A percentile compares a stretch with the other conserved stretches of the same genome.
phyloP scores from a whole-genome alignment of 441 rosid species.

The Brassica balearica region DNA sequence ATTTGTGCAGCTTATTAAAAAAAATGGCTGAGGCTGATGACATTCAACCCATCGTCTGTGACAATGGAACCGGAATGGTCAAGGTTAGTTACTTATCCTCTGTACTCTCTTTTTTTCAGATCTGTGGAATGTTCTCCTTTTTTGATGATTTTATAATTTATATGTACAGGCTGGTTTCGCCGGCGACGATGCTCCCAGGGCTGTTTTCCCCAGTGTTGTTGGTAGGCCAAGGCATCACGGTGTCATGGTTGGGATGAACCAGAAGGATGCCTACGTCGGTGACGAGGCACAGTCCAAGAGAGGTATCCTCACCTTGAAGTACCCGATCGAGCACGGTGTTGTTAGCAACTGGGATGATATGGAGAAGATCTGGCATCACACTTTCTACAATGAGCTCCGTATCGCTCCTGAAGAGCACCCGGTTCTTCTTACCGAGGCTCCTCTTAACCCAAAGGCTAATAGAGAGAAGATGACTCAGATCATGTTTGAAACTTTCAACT shows the following conservation, averaged over 20 bases:
- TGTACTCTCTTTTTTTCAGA: not conserved
- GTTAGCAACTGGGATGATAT: slow-evolving; percentile 59
- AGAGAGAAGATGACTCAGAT: slow-evolving; percentile 70
- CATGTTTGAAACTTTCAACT: slow-evolving; percentile 63
- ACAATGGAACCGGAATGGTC: slow-evolving; percentile 76
- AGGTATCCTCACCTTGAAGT: slow-evolving; percentile 61
- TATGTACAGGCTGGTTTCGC: slow-evolving; percentile 67
- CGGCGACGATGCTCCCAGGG: slow-evolving; percentile 82
- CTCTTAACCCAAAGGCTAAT: slow-evolving; percentile 76
- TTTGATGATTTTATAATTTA: not conserved
- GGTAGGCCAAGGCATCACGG: slow-evolving; percentile 68
- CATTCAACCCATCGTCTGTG: slow-evolving; percentile 73
- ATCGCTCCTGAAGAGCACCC: slow-evolving; percentile 77
- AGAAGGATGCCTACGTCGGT: slow-evolving; percentile 59
- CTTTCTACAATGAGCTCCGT: slow-evolving; percentile 69
- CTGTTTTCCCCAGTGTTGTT: slow-evolving; percentile 70
- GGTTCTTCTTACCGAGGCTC: slow-evolving; percentile 73
- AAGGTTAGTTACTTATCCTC: slow-evolving; percentile 49
- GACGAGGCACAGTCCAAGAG: slow-evolving; percentile 63
- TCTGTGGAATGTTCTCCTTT: slow-evolving; percentile 9
- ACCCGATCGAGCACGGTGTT: slow-evolving; percentile 61
- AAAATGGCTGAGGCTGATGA: slow-evolving; percentile 67
- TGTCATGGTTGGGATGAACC: slow-evolving; percentile 72
- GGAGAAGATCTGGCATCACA: slow-evolving; percentile 60
- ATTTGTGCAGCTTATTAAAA: slow-evolving; percentile 42